phyloP scores from a whole-genome alignment of 768 basidiomycete species.

The Leccinum truebloodii region DNA sequence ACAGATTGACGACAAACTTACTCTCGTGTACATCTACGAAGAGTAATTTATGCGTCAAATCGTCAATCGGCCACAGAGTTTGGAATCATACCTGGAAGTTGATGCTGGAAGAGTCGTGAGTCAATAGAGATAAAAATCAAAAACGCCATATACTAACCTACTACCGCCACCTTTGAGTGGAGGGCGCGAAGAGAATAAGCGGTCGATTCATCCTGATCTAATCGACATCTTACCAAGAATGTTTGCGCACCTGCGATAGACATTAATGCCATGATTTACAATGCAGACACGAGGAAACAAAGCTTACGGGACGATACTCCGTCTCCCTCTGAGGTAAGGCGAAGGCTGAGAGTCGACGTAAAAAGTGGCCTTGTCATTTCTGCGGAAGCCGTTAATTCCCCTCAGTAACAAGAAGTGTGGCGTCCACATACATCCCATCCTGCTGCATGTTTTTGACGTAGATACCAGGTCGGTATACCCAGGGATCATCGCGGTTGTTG shows the following conservation, averaged over 20 bases:
- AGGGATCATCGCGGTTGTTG: slow-evolving; percentile 73
- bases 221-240: slow-evolving; percentile 45
- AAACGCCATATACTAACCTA: slow-evolving; percentile 39
- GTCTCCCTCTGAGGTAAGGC: slow-evolving; percentile 58
- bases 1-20: slow-evolving; percentile 20
- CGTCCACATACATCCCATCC: slow-evolving; percentile 57
- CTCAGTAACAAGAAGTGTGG: neutral
- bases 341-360: slow-evolving; percentile 63
- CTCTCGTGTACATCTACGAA: slow-evolving; percentile 62
- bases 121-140: neutral
- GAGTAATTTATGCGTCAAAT: neutral
- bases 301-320: slow-evolving; percentile 66
- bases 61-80: neutral
- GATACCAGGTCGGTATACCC: slow-evolving; percentile 74
- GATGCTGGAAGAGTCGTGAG: slow-evolving; percentile 44
- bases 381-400: slow-evolving; percentile 23
- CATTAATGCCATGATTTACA: neutral
- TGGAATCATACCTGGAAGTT: slow-evolving; percentile 53
- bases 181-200: neutral
- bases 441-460: slow-evolving; percentile 72
- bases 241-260: slow-evolving; percentile 55
- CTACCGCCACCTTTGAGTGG: slow-evolving; percentile 46
- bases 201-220: neutral
- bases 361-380: slow-evolving; percentile 75
- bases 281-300: neutral